These are phyloP conservation scores for Fragaria vesca DNA, from an alignment of 306 rosid genomes.

Conservation along the genomic window DNA sequence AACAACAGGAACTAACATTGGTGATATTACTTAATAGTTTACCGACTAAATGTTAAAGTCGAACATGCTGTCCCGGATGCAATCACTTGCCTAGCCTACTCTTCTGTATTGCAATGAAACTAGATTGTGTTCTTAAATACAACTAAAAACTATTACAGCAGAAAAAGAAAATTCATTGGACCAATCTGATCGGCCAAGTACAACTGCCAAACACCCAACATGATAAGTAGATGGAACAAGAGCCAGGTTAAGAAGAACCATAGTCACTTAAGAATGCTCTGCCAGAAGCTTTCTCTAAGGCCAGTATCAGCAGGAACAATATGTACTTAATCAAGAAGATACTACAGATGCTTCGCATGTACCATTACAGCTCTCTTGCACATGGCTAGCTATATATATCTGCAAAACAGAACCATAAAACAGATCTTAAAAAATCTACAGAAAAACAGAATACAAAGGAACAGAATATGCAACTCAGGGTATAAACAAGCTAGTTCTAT, in stretches of 20 bases:
- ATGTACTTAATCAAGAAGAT: slow-evolving; percentile 49
- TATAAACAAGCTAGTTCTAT: background rate
- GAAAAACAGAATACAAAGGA: background rate
- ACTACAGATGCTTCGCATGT: slow-evolving; percentile 26
- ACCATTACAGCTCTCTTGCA: slow-evolving; percentile 14
- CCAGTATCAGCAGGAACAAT: slow-evolving; percentile 56
- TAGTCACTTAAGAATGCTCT: background rate
- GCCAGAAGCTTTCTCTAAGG: slow-evolving; percentile 32
- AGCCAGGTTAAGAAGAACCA: background rate
- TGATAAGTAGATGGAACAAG: background rate
- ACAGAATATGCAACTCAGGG: background rate
- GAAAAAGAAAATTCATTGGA: slow-evolving; percentile 4
- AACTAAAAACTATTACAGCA: slow-evolving; percentile 6
- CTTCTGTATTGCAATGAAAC: background rate
- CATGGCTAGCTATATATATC: slow-evolving; percentile 71
- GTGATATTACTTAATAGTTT: background rate
- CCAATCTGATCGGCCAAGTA: slow-evolving; percentile 9
- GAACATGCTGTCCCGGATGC: slow-evolving; percentile 5
- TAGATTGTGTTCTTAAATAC: background rate
- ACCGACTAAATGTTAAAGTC: background rate
- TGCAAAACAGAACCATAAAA: slow-evolving; percentile 35
- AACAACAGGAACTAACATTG: background rate
- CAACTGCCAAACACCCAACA: slow-evolving; percentile 13
- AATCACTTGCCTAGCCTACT: slow-evolving; percentile 5
- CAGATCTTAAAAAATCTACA: slow-evolving; percentile 14